These are phyloP conservation scores for Schizonepeta tenuifolia DNA, from an alignment of 257 asterid genomes.

Conservation along the genomic window DNA sequence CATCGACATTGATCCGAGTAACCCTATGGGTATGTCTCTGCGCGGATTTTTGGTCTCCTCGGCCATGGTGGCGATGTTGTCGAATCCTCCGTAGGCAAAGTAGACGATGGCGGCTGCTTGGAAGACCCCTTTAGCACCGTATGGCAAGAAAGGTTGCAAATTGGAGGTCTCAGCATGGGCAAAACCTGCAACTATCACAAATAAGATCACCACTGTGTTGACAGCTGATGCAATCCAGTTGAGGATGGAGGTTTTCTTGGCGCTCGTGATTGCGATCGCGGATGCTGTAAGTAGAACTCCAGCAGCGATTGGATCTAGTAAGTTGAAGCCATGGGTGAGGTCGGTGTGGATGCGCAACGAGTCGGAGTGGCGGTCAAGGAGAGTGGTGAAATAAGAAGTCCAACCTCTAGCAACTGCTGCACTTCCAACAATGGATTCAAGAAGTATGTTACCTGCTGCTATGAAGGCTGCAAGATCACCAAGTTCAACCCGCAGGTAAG, in stretches of 20 bases:
- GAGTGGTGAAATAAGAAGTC: slow-evolving; percentile 71
- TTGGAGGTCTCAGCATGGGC: slow-evolving; percentile 55
- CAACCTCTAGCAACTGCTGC: slow-evolving; percentile 66
- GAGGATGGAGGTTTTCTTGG: slow-evolving; percentile 51
- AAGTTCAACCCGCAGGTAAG: slow-evolving; percentile 61
- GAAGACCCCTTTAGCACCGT: slow-evolving; percentile 56
- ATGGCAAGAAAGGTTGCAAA: slow-evolving; percentile 52
- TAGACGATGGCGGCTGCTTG: slow-evolving; percentile 63
- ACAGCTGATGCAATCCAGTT: slow-evolving; percentile 70
- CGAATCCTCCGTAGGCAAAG: slow-evolving; percentile 65
- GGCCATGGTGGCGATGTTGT: slow-evolving; percentile 64
- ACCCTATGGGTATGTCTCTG: slow-evolving; percentile 59
- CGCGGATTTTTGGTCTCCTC: slow-evolving; percentile 58
- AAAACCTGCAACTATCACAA: slow-evolving; percentile 59
- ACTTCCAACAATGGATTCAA: slow-evolving; percentile 58
- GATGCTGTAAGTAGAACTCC: slow-evolving; percentile 47
- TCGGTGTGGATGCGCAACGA: slow-evolving; percentile 53
- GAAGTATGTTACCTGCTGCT: slow-evolving; percentile 64
- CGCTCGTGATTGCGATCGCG: slow-evolving; percentile 48
- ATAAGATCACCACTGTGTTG: slow-evolving; percentile 52
- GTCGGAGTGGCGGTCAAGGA: slow-evolving; percentile 48
- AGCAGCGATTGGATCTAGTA: slow-evolving; percentile 58
- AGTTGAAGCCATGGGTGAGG: slow-evolving; percentile 44
- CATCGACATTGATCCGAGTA: slow-evolving; percentile 69
- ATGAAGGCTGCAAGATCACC: slow-evolving; percentile 67